A percentile compares a stretch with the other conserved stretches of the same genome.
These are phyloP conservation scores for Vinca minor DNA, from an alignment of 257 asterid genomes.

Conservation along the genomic window DNA sequence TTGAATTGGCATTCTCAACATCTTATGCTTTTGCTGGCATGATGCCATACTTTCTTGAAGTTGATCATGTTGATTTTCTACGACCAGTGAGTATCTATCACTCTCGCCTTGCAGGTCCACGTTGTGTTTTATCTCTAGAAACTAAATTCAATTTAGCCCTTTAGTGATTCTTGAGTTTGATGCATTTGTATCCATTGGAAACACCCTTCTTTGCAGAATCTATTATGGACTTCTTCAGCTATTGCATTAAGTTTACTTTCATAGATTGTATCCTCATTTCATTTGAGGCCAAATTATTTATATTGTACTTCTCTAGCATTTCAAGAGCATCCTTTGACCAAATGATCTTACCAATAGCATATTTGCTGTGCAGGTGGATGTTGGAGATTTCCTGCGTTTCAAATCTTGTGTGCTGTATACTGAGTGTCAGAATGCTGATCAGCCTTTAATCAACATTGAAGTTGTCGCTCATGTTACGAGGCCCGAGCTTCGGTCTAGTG, in stretches of 20 bases:
- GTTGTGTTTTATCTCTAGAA: background rate
- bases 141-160: background rate
- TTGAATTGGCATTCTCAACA: conserved; percentile 83
- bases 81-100: conserved; percentile 56
- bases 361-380: conserved; percentile 66
- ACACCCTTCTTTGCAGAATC: background rate
- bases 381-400: conserved; percentile 91
- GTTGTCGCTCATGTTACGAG: conserved; percentile 93
- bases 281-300: background rate
- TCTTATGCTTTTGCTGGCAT: conserved; percentile 86
- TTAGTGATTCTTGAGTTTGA: background rate
- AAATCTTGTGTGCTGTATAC: conserved; percentile 81
- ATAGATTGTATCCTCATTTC: background rate
- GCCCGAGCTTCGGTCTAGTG: conserved; percentile 88
- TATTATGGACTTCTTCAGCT: background rate
- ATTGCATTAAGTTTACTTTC: background rate
- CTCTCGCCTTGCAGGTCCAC: background rate
- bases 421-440: conserved; percentile 54
- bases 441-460: conserved; percentile 72
- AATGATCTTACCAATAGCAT: background rate
- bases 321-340: background rate
- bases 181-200: background rate
- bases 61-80: conserved; percentile 89
- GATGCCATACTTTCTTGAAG: conserved; percentile 94
- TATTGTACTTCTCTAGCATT: background rate